These are phyloP conservation scores for Penicillium cosmopolitanum DNA, from an alignment of 495 filamentous ascomycete species.

Conservation along the genomic window DNA sequence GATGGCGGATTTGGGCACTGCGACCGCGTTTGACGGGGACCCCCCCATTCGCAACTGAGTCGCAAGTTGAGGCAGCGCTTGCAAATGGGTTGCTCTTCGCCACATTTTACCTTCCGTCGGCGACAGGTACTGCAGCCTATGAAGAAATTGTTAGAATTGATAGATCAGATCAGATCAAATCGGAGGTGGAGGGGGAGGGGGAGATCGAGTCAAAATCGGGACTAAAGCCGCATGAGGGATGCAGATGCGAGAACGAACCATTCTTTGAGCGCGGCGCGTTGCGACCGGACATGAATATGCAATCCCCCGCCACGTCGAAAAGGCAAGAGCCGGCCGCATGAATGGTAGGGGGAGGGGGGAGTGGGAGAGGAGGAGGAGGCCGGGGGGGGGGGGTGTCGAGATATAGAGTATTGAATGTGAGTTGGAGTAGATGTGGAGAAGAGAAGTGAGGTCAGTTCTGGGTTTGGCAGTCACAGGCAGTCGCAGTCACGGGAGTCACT, in stretches of 20 bases:
- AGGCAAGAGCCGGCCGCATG: slow-evolving; percentile 14
- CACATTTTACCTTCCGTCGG: slow-evolving; percentile 60
- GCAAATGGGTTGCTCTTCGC: slow-evolving; percentile 55
- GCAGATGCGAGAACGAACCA: slow-evolving; percentile 29
- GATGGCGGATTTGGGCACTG: slow-evolving; percentile 33
- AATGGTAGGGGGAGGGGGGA: slow-evolving; percentile 14
- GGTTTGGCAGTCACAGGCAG: too few relatives aligned
- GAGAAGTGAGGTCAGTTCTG: neutral
- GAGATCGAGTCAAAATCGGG: slow-evolving; percentile 16
- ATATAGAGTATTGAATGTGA: neutral
- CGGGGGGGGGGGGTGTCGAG: neutral
- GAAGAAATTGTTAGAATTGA: neutral
- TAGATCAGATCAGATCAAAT: neutral
- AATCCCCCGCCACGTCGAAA: slow-evolving; percentile 26
- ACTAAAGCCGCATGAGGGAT: slow-evolving; percentile 1
- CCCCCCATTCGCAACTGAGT: slow-evolving; percentile 46
- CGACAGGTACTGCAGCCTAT: slow-evolving; percentile 57
- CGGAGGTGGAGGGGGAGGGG: neutral
- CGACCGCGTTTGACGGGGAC: slow-evolving; percentile 37
- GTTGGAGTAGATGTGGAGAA: slow-evolving; percentile 15
- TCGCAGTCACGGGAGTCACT: too few relatives aligned
- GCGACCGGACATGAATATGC: slow-evolving; percentile 43
- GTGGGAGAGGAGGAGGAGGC: slow-evolving; percentile 10
- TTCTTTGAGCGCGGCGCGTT: slow-evolving; percentile 53
- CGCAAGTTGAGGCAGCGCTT: slow-evolving; percentile 43